These are phyloP conservation scores for Plectosphaerella plurivora DNA, from an alignment of 2,329 filamentous ascomycete species.

Conservation along the genomic window DNA sequence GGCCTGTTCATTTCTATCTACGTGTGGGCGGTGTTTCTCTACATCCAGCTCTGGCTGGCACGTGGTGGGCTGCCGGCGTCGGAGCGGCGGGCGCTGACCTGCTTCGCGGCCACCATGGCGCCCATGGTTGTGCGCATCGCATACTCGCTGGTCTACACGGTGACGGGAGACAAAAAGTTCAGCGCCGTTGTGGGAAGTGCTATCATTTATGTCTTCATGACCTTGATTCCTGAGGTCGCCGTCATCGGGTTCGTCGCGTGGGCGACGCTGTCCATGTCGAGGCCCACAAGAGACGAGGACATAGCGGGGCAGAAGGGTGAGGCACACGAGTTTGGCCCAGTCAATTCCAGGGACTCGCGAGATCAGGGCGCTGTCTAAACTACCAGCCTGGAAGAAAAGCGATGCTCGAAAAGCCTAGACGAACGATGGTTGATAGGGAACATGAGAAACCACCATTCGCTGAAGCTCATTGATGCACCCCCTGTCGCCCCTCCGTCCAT, in stretches of 20 bases:
- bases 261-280: slow-evolving; percentile 2
- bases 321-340: too few species aligned
- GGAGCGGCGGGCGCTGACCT: slow-evolving; percentile 6
- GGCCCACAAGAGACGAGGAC: neutral
- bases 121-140: slow-evolving; percentile 11
- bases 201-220: slow-evolving; percentile 10
- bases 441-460: too few species aligned
- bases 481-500: too few species aligned
- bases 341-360: too few species aligned
- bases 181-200: slow-evolving; percentile 11
- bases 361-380: too few species aligned
- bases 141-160: slow-evolving; percentile 12
- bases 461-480: too few species aligned
- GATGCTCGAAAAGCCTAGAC: too few species aligned
- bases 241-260: slow-evolving; percentile 3
- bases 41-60: slow-evolving; percentile 3
- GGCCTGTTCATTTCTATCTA: slow-evolving; percentile 13
- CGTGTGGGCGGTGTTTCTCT: slow-evolving; percentile 10
- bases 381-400: too few species aligned
- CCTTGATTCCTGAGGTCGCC: slow-evolving; percentile 8
- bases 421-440: too few species aligned
- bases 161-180: slow-evolving; percentile 9
- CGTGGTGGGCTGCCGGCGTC: slow-evolving; percentile 3
- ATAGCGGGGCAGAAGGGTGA: too few species aligned
- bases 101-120: slow-evolving; percentile 7